phyloP scores from a whole-genome alignment of 768 basidiomycete species.

The Tulasnella sp. region DNA sequence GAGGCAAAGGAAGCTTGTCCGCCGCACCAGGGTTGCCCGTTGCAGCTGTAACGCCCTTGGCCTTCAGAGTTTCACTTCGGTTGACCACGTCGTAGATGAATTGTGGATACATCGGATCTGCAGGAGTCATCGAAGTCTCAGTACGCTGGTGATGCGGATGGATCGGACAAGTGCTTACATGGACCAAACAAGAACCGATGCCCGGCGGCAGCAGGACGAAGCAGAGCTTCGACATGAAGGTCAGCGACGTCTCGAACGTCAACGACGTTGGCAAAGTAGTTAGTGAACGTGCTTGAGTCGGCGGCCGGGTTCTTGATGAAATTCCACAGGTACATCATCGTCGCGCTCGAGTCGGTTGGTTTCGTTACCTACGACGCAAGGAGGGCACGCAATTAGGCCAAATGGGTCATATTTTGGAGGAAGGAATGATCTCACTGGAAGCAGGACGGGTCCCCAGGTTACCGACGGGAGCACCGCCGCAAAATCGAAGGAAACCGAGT shows the following conservation, averaged over 20 bases:
- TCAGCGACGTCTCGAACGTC: background rate
- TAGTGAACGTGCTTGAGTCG: background rate
- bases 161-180: background rate
- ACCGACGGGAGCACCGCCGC: slow-evolving; percentile 34
- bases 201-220: background rate
- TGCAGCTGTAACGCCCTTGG: background rate
- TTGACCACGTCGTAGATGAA: background rate
- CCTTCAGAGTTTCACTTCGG: background rate
- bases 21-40: background rate
- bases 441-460: background rate
- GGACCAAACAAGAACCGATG: background rate
- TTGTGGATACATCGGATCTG: background rate
- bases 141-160: background rate
- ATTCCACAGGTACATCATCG: background rate
- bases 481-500: slow-evolving; percentile 32
- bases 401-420: background rate
- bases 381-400: too few species aligned
- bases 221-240: background rate
- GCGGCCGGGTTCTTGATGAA: background rate
- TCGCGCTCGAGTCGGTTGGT: background rate
- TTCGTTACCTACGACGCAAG: background rate
- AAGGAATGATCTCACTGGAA: background rate
- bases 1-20: background rate
- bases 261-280: background rate
- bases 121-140: background rate